These are phyloP conservation scores for Penicillium sp. DNA, from an alignment of 2,329 filamentous ascomycete genomes.

Conservation along the genomic window DNA sequence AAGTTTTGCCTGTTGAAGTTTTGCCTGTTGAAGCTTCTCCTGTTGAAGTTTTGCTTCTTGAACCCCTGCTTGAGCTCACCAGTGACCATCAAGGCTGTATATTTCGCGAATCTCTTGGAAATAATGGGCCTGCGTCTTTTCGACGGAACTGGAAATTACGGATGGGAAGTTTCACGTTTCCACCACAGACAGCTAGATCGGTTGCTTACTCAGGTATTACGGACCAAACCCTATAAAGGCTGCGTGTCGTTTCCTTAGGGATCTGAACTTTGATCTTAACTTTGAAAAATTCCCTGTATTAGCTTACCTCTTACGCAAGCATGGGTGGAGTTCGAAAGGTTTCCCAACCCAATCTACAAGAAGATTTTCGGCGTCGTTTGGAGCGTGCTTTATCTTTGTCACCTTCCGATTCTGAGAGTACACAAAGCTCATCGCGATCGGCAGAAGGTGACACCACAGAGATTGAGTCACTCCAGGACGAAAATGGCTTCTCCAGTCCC, in stretches of 20 bases:
- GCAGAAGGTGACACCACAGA: neutral
- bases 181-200: neutral
- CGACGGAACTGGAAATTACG: neutral
- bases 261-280: too few relatives aligned
- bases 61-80: neutral
- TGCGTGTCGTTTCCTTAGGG: neutral
- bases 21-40: neutral
- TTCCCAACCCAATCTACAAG: neutral
- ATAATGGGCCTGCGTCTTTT: neutral
- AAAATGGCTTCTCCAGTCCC: neutral
- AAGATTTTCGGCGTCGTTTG: neutral
- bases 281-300: neutral
- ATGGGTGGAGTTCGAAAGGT: neutral
- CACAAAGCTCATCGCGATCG: neutral
- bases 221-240: neutral
- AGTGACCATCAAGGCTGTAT: neutral
- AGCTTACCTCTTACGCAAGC: neutral
- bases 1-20: neutral
- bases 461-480: neutral
- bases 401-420: neutral
- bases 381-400: neutral
- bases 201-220: neutral
- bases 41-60: neutral
- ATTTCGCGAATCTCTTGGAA: neutral
- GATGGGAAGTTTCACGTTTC: neutral